Evolutionary conservation across 1,139 yeast genomes (phyloP).

Genomic region (Taphrina sp.): DNA sequence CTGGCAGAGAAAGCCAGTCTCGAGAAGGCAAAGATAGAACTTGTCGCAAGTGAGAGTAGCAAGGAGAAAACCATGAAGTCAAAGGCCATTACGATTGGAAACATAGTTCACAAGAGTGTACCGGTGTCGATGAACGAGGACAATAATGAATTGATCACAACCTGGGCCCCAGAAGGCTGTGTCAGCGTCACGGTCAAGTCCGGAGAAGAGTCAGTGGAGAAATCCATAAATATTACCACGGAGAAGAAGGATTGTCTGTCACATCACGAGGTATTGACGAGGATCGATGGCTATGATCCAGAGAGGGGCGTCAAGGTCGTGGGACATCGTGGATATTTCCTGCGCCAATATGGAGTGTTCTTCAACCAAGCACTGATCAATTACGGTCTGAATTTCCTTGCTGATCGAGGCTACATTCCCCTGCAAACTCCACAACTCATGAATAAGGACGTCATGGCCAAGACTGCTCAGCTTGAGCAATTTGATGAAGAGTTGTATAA

Average conservation of each 20-base stretch:
- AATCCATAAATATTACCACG: conserved; percentile 43
- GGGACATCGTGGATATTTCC: conserved; percentile 98
- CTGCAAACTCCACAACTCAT: conserved; percentile 99
- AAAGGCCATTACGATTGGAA: conserved; percentile 88
- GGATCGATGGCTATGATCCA: conserved; percentile 97
- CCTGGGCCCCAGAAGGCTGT: conserved; percentile 73
- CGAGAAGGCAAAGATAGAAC: conserved; percentile 64
- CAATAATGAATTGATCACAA: conserved; percentile 79
- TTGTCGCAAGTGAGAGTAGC: conserved; percentile 67
- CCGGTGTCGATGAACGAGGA: conserved; percentile 79
- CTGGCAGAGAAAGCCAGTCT: conserved; percentile 75
- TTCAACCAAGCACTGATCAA: conserved; percentile 96
- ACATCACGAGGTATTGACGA: conserved; percentile 89
- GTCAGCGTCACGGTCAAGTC: neutral
- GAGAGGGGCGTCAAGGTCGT: conserved; percentile 97
- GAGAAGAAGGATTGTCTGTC: conserved; percentile 73
- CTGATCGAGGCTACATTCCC: conserved; percentile 77
- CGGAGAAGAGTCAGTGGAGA: conserved; percentile 10
- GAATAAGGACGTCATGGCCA: conserved; percentile 99
- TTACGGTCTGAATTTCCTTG: conserved; percentile 84
- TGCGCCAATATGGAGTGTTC: conserved; percentile 93
- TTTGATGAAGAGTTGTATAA: conserved; percentile 97
- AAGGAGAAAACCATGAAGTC: conserved; percentile 71
- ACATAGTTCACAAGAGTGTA: conserved; percentile 88
- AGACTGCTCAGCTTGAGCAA: conserved; percentile 96